phyloP scores from a whole-genome alignment of 2,329 filamentous ascomycete species.

The Nigrospora sphaerica region DNA sequence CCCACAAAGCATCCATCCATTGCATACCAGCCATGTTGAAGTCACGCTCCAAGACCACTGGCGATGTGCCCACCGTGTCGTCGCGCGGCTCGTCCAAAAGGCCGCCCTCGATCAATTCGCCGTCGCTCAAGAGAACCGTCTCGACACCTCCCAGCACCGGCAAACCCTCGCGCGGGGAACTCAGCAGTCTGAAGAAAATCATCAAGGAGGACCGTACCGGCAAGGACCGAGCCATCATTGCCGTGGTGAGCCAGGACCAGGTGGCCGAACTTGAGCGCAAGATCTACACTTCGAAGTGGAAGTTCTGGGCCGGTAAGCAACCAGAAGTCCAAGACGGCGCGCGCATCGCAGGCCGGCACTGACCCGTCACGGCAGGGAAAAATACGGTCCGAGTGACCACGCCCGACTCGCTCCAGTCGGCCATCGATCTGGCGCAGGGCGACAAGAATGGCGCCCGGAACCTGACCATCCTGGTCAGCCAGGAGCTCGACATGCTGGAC shows the following conservation, averaged over 20 bases:
- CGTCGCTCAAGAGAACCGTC: no score
- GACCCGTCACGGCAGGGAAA: background rate
- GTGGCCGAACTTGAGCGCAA: constrained; percentile 3
- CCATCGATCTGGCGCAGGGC: constrained; percentile 1
- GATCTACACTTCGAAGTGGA: constrained; percentile 1
- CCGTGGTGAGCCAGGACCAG: background rate
- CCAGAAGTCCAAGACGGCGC: no score
- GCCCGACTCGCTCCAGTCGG: constrained; percentile 1
- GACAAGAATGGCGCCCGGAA: constrained; percentile 1
- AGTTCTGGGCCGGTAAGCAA: constrained; percentile 2
- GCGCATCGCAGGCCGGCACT: background rate
- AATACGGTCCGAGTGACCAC: constrained; percentile 1
- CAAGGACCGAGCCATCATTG: constrained; percentile 4
- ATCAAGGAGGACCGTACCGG: constrained; percentile 4
- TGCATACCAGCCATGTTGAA: no score
- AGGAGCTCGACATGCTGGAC: background rate
- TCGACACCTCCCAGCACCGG: no score
- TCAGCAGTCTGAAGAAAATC: constrained; percentile 1
- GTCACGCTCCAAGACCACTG: no score
- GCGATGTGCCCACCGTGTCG: no score
- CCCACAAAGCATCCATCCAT: no score
- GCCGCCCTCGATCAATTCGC: no score
- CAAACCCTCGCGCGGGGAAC: background rate
- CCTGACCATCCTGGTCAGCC: constrained; percentile 2
- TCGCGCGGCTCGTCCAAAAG: no score